phyloP scores from a whole-genome alignment of 441 rosid species.

The Aquilaria agallochum region DNA sequence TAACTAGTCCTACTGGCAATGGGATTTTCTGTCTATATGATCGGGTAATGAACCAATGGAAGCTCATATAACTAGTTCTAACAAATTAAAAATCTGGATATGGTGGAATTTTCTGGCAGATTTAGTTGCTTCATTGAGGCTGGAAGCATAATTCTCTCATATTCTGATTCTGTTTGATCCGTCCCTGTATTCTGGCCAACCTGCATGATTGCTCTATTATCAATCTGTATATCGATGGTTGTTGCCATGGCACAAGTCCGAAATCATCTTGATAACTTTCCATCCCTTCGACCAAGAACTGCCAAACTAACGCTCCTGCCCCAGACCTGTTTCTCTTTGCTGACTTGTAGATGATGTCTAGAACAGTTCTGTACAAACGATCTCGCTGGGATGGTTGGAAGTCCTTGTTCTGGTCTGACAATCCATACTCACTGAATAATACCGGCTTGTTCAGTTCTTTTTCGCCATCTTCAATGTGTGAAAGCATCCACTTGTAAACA shows the following conservation, averaged over 20 bases:
- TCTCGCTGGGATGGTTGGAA: conserved; percentile 60
- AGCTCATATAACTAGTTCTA: no score
- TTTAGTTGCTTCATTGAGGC: no score
- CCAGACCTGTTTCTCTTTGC: conserved; percentile 69
- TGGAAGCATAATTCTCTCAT: conserved; percentile 46
- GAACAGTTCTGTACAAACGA: conserved; percentile 43
- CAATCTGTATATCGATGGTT: conserved; percentile 44
- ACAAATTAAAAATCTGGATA: no score
- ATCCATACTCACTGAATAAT: conserved; percentile 80
- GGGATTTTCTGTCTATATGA: no score
- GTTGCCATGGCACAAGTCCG: conserved; percentile 76
- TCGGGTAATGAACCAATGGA: no score
- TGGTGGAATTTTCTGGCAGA: no score
- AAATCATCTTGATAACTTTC: conserved; percentile 78
- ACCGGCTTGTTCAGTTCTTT: conserved; percentile 74
- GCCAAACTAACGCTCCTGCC: conserved; percentile 85
- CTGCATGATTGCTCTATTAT: conserved; percentile 71
- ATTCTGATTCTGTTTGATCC: conserved; percentile 24
- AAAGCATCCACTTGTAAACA: conserved; percentile 69
- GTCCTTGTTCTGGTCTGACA: conserved; percentile 67
- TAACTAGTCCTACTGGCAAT: no score
- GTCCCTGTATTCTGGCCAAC: conserved; percentile 43
- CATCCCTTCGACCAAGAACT: conserved; percentile 69
- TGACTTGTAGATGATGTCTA: conserved; percentile 54
- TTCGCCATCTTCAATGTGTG: conserved; percentile 90